These are phyloP conservation scores for Eucalyptus dawsonii DNA, from an alignment of 345 rosid species.

Conservation along the genomic window DNA sequence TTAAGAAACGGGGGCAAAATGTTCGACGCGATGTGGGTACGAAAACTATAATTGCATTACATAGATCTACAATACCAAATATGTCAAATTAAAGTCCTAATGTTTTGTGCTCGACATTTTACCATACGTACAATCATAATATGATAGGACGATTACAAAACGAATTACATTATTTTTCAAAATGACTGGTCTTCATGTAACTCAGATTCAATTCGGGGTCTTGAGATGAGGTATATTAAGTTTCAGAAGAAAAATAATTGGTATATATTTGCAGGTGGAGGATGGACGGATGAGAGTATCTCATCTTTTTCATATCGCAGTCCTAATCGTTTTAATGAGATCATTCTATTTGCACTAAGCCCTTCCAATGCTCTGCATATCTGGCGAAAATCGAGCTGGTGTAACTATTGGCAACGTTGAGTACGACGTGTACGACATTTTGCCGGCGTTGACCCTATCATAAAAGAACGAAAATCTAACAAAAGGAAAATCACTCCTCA, in stretches of 20 bases:
- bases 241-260: not conserved
- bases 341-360: not conserved
- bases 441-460: not conserved
- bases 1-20: too few species aligned
- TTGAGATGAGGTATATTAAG: not conserved
- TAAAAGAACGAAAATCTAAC: not conserved
- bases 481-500: not conserved
- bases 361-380: not conserved
- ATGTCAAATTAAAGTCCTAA: not conserved
- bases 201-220: accelerated
- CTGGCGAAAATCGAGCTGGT: not conserved
- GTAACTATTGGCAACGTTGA: not conserved
- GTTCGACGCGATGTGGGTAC: too few species aligned
- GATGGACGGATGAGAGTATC: not conserved
- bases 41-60: not conserved
- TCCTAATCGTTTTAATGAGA: not conserved
- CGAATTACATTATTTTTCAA: too few species aligned
- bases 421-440: not conserved
- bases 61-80: not conserved
- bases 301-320: not conserved
- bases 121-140: not conserved
- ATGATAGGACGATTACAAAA: too few species aligned
- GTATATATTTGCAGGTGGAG: not conserved
- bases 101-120: not conserved
- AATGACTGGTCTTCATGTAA: too few species aligned